phyloP scores from a whole-genome alignment of 202 grass and related monocot genomes.

The Bolboschoenoplectus hybrid region DNA sequence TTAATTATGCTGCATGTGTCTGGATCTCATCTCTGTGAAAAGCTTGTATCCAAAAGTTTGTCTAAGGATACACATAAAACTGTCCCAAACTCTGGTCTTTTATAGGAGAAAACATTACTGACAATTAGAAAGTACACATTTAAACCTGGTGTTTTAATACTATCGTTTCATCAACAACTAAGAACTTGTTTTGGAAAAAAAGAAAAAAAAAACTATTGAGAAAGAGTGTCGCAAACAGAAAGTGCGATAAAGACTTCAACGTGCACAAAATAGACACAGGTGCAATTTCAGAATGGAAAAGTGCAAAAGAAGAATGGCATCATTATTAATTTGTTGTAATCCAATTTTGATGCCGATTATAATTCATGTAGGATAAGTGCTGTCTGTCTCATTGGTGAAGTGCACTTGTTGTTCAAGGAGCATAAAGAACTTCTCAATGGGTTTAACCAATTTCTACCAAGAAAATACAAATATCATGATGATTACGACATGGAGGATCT shows the following conservation, averaged over 20 bases:
- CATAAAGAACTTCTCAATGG: constrained; percentile 79
- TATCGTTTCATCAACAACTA: neutral
- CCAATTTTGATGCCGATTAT: neutral
- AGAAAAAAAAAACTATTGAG: neutral
- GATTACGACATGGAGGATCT: constrained; percentile 73
- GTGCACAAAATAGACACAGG: neutral
- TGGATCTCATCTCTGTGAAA: too few relatives aligned
- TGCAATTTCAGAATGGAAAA: neutral
- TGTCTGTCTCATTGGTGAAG: constrained; percentile 45
- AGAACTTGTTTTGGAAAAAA: neutral
- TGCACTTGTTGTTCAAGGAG: constrained; percentile 80
- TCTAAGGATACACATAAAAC: too few relatives aligned
- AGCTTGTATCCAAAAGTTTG: too few relatives aligned
- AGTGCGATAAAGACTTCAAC: neutral
- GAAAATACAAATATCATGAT: constrained; percentile 67
- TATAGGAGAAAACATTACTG: neutral
- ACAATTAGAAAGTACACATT: neutral
- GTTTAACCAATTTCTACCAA: constrained; percentile 86
- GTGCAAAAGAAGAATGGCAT: neutral
- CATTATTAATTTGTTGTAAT: neutral
- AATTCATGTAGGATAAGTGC: neutral
- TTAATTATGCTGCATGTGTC: too few relatives aligned
- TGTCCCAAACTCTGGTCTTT: neutral
- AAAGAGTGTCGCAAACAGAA: neutral
- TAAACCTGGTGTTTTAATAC: neutral